Conservation (phyloP, 2,329 filamentous ascomycete genomes). For the Neobulgaria alba region DNA sequence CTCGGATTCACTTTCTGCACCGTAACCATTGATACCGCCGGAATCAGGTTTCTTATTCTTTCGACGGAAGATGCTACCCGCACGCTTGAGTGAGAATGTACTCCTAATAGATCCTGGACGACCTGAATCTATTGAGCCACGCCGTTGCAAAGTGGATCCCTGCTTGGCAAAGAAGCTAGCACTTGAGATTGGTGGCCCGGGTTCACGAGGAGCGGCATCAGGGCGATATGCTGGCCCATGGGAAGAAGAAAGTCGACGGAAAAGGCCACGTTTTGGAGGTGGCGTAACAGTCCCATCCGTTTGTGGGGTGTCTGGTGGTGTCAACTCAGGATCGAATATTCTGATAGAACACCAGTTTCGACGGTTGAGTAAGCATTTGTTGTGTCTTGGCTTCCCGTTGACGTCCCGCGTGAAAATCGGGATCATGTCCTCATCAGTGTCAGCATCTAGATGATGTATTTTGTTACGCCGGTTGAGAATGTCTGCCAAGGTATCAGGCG, state of each 20-base stretch:
- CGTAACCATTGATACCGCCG: slow-evolving; percentile 47
- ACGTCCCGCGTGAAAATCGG: slow-evolving; percentile 86
- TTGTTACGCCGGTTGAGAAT: slow-evolving; percentile 91
- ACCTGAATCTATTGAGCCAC: slow-evolving; percentile 32
- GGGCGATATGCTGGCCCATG: slow-evolving; percentile 24
- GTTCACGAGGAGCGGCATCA: slow-evolving; percentile 41
- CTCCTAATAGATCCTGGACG: slow-evolving; percentile 39
- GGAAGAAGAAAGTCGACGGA: slow-evolving; percentile 27
- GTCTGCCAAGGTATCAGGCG: slow-evolving; percentile 80
- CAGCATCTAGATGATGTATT: slow-evolving; percentile 58
- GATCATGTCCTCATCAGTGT: slow-evolving; percentile 94
- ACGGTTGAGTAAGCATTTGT: slow-evolving; percentile 78
- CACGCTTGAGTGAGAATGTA: slow-evolving; percentile 52
- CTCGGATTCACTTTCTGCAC: slow-evolving; percentile 38
- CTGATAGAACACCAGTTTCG: slow-evolving; percentile 95
- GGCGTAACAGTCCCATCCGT: slow-evolving; percentile 34
- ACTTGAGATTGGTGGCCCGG: slow-evolving; percentile 30
- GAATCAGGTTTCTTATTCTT: slow-evolving; percentile 38
- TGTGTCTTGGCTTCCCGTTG: slow-evolving; percentile 82
- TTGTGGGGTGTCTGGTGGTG: slow-evolving; percentile 46
- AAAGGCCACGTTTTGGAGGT: slow-evolving; percentile 7
- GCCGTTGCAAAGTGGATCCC: slow-evolving; percentile 19
- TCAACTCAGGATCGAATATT: slow-evolving; percentile 69
- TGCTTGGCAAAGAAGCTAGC: slow-evolving; percentile 9
- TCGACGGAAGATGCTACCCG: slow-evolving; percentile 38